These are phyloP conservation scores for Mimosa bimucronata DNA, from an alignment of 306 rosid species.

Conservation along the genomic window DNA sequence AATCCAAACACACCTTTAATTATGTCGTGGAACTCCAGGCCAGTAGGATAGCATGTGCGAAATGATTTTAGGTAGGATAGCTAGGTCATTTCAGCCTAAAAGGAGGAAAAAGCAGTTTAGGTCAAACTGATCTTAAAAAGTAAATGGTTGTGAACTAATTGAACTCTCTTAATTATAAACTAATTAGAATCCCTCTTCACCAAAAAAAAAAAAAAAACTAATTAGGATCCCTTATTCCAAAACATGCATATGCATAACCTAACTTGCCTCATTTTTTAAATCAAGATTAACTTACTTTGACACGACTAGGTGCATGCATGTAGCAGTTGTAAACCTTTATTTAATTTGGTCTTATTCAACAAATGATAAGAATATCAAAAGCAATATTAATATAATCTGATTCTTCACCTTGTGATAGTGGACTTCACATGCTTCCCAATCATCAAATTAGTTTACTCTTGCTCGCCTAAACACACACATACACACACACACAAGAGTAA, in stretches of 20 bases:
- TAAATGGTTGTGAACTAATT: not conserved
- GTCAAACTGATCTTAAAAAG: not conserved
- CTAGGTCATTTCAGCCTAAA: not conserved
- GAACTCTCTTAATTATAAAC: not conserved
- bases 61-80: not conserved
- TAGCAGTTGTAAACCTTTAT: slow-evolving; percentile 1
- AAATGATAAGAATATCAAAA: not conserved
- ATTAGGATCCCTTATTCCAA: not conserved
- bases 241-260: not conserved
- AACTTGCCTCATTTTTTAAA: not conserved
- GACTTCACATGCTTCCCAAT: slow-evolving; percentile 12
- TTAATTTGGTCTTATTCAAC: not conserved
- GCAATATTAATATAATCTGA: too few relatives aligned
- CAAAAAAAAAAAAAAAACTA: too few relatives aligned
- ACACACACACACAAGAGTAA: too few relatives aligned
- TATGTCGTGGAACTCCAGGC: not conserved
- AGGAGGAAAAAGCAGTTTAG: not conserved
- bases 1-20: too few relatives aligned
- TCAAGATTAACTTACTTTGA: not conserved
- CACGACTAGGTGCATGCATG: slow-evolving; percentile 9
- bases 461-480: not conserved
- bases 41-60: not conserved
- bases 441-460: not conserved
- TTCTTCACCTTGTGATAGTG: not conserved
- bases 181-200: not conserved